Conservation (phyloP, 2,329 filamentous ascomycete species). For the Diaporthe sp. region DNA sequence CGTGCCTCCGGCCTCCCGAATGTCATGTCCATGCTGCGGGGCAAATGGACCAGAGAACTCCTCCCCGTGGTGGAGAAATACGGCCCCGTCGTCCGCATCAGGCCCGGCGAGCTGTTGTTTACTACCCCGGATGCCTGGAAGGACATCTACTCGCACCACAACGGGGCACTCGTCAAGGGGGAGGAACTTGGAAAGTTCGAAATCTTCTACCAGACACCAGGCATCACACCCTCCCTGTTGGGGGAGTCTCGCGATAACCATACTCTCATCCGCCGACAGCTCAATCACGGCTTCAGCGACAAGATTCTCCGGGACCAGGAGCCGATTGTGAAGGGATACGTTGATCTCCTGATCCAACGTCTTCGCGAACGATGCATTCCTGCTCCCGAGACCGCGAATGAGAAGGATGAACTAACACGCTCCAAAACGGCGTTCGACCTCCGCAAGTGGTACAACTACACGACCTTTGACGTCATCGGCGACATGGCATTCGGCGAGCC, state of each 20-base stretch:
- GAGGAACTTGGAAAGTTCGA: constrained; percentile 41
- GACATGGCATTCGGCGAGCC: constrained; percentile 61
- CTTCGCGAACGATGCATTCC: constrained; percentile 30
- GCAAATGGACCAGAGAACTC: constrained; percentile 25
- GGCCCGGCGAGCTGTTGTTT: constrained; percentile 38
- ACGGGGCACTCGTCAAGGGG: constrained; percentile 21
- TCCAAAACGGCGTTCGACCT: constrained; percentile 34
- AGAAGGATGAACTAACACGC: background rate
- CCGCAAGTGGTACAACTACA: constrained; percentile 51
- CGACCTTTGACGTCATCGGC: constrained; percentile 56
- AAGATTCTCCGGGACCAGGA: constrained; percentile 50
- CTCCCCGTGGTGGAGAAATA: constrained; percentile 38
- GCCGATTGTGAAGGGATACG: constrained; percentile 45
- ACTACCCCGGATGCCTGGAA: constrained; percentile 38
- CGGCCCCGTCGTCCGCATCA: constrained; percentile 43
- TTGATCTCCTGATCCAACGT: constrained; percentile 45
- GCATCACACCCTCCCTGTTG: constrained; percentile 35
- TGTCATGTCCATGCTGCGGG: constrained; percentile 7
- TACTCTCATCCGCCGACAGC: constrained; percentile 41
- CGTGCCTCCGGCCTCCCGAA: constrained; percentile 31
- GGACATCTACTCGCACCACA: constrained; percentile 42
- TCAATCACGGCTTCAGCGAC: constrained; percentile 49
- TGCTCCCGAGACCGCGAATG: constrained; percentile 1
- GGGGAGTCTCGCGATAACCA: constrained; percentile 41
- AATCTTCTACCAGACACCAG: constrained; percentile 34